Base-by-base conservation (phyloP, 2,329 filamentous ascomycete species). In the Cercospora berteroae region DNA sequence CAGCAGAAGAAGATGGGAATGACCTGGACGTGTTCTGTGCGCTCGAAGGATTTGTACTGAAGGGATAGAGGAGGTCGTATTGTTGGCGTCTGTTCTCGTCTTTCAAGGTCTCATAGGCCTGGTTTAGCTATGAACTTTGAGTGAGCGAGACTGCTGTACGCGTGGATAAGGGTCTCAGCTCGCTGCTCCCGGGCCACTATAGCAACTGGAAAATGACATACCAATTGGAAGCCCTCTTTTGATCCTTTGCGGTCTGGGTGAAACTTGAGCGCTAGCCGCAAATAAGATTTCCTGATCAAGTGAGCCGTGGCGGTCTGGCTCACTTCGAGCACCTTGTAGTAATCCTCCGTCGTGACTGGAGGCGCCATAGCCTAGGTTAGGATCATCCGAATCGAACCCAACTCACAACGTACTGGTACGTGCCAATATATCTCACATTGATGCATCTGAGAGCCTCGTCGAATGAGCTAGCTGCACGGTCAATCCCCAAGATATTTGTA, bases 161-260 rank as follows among this genome's bases (percentile, higher is more conserved):
- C 5, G 5, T 58, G 6, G 56, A 58, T 31, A 33, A 31, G 27
- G 44, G 44, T 50, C 44, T 50, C 9, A 50, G 44, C 44, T 50
- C 44, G 44, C 44, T 50, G 13, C 44, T 50, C 13, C 44, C 9
- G 9, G 44, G 44, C 44, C 13, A 59, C 56, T 16, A 36, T 59
- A 59, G 56, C 10, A 59, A 36, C n/a, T 36, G 12, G 56, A 33
- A 33, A 59, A 59, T 39, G 29, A 59, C 29, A 18, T 59, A 59
- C 56, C 10, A 59, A 39, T 74, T 80, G 77, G 66, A 80, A 80
- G 64, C 72, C 72, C 71, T 74, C 67, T 23, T 77, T 80, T 59
- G 78, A 71, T 71, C 78, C 69, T 16, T 79, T 79, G 8, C 74
- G 67, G 67, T 80, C 79, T 4, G 78, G 78, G 70, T 81, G 78